Conservation (phyloP, 2,329 filamentous ascomycete genomes). For the Fusarium odoratissimum region DNA sequence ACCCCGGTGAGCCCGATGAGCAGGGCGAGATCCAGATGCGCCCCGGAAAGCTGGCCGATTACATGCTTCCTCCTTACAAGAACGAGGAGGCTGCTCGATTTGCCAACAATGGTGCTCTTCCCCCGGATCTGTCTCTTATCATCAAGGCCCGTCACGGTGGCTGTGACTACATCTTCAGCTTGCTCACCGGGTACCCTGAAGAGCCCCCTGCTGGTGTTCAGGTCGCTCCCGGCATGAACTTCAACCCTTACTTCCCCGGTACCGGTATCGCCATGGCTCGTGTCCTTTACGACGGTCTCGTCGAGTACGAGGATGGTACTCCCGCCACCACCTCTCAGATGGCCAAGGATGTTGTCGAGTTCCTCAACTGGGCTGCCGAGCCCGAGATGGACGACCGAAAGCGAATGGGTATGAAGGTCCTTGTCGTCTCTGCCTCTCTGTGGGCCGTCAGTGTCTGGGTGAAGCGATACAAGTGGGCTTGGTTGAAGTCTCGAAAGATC, state of each 20-base stretch:
- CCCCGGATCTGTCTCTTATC: constrained; percentile 97
- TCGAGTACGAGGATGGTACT: constrained; percentile 98
- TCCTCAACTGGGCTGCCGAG: constrained; percentile 99
- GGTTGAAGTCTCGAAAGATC: constrained; percentile 95
- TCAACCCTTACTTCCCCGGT: constrained; percentile 99
- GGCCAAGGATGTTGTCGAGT: constrained; percentile 99
- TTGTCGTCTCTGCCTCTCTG: constrained; percentile 81
- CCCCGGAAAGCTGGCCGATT: constrained; percentile 97
- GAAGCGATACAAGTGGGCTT: constrained; percentile 99
- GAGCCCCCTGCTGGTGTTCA: constrained; percentile 90
- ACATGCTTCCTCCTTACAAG: constrained; percentile 94
- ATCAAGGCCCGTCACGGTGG: constrained; percentile 98
- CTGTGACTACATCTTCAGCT: constrained; percentile 97
- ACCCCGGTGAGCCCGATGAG: constrained; percentile 97
- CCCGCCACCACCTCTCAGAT: constrained; percentile 97
- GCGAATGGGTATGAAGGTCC: constrained; percentile 99
- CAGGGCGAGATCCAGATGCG: constrained; percentile 98
- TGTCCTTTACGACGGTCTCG: constrained; percentile 96
- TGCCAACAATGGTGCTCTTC: constrained; percentile 97
- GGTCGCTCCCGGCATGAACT: constrained; percentile 93
- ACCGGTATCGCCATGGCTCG: constrained; percentile 99
- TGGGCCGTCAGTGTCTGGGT: constrained; percentile 94
- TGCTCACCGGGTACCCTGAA: constrained; percentile 97
- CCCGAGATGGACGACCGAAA: constrained; percentile 99
- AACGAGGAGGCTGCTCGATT: constrained; percentile 98